Percentiles rank a stretch among this genome's conserved stretches.
phyloP scores from a whole-genome alignment of 225 moss, liverwort and hornwort genomes.

The Physcomitrium patens region DNA sequence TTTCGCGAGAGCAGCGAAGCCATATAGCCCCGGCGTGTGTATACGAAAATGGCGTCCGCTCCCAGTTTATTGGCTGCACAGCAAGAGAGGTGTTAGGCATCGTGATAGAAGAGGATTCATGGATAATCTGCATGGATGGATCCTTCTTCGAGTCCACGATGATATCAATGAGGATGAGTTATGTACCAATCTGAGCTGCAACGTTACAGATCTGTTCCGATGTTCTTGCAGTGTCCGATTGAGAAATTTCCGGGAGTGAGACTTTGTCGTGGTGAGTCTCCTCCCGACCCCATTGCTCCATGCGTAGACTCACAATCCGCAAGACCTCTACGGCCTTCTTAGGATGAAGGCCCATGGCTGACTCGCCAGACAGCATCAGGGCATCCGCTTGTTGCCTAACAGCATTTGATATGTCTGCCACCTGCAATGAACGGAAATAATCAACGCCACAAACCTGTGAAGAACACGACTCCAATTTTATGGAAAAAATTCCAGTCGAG shows the following conservation, averaged over 20 bases:
- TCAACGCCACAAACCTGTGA: neutral
- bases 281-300: constrained; percentile 88
- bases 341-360: constrained; percentile 89
- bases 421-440: constrained; percentile 47
- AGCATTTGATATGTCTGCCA: constrained; percentile 96
- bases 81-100: constrained; percentile 19
- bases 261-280: constrained; percentile 67
- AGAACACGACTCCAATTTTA: neutral
- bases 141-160: no score
- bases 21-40: constrained; percentile 94
- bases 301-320: constrained; percentile 77
- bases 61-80: constrained; percentile 80
- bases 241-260: constrained; percentile 63
- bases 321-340: constrained; percentile 85
- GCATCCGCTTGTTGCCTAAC: constrained; percentile 93
- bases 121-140: no score
- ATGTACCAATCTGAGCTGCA: constrained; percentile 82
- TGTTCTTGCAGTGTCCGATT: constrained; percentile 55
- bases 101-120: neutral
- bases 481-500: no score
- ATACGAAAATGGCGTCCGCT: constrained; percentile 97
- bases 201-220: constrained; percentile 91
- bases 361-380: constrained; percentile 95
- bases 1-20: constrained; percentile 87
- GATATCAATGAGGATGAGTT: no score